Percentiles rank a stretch among this genome's conserved stretches.
phyloP scores from a whole-genome alignment of 192 early-diverging fungal species.

The Backusella psychrophila region DNA sequence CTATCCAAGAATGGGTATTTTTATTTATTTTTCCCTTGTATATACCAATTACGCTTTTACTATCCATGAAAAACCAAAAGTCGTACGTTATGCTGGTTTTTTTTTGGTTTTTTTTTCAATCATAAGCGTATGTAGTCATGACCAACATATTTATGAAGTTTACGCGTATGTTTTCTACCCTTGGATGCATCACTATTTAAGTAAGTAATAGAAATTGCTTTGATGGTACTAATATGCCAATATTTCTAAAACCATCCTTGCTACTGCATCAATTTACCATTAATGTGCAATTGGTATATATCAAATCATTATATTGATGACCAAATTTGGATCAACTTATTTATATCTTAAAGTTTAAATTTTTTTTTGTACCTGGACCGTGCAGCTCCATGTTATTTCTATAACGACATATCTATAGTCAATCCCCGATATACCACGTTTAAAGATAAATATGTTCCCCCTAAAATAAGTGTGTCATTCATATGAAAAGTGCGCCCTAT shows the following conservation, averaged over 20 bases:
- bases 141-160: not conserved
- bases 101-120: not conserved
- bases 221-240: not conserved
- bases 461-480: no score
- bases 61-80: not conserved
- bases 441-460: not conserved
- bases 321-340: not conserved
- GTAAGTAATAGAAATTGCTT: not conserved
- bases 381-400: not conserved
- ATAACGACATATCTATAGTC: not conserved
- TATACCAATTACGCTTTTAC: not conserved
- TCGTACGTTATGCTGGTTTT: not conserved
- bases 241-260: not conserved
- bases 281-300: not conserved
- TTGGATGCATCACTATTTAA: not conserved
- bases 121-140: not conserved
- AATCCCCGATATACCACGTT: not conserved
- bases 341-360: not conserved
- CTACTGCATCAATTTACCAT: not conserved
- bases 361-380: not conserved
- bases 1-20: not conserved
- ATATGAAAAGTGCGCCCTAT: no score
- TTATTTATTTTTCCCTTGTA: not conserved
- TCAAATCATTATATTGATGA: not conserved
- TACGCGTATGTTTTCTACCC: not conserved